Evolutionary conservation across 352 stramenopile species (phyloP), one percentile per base, ranked within the genome.

Genomic region (Albugo candida): DNA sequence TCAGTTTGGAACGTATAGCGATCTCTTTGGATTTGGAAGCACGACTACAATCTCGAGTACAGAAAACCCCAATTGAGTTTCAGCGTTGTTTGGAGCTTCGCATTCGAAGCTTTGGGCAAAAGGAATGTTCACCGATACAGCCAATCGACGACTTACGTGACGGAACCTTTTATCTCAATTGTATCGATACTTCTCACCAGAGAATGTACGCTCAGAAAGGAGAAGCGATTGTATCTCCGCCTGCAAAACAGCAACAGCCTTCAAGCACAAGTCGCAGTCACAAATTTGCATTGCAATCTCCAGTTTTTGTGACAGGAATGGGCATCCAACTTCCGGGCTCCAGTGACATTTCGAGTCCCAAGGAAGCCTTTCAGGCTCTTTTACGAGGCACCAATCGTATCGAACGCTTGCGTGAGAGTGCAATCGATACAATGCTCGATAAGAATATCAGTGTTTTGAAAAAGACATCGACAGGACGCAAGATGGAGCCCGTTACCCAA

Each of bases 321-420:
- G 89, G 85, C 47, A 82, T 81, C 47, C 83, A 86, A 3, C 57
- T 97, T 21, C 92, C 93, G 21, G 81, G 80, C n/a, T 65, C 79
- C 21, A 54, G 61, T 27, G 59, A 63, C 17, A 20, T 66, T 19
- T 85, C 94, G 27, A 89, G 95, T 50, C 56, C 65, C 20, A 37
- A 56, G n/a, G 53, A 77, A 34, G 93, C 93, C 46, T 45, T 97
- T 39, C 59, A 83, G 14, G 67, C 75, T 44, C 64, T 98, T n/a
- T 55, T 97, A n/a, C 47, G 60, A 14, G 93, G 89, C 2, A 70
- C 89, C 46, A 88, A 89, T 44, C 95, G 81, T 63, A 96, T 98
- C 44, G 55, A 77, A 35, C 62, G 59, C 20, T 64, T 97, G 13
- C 66, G 55, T 27, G 69, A 66, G 44, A 61, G 47, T 0, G 61